Percentiles rank a stretch among this genome's conserved stretches.
These are phyloP conservation scores for Medakamo hakoo DNA, from an alignment of 139 green algal species.

Conservation along the genomic window DNA sequence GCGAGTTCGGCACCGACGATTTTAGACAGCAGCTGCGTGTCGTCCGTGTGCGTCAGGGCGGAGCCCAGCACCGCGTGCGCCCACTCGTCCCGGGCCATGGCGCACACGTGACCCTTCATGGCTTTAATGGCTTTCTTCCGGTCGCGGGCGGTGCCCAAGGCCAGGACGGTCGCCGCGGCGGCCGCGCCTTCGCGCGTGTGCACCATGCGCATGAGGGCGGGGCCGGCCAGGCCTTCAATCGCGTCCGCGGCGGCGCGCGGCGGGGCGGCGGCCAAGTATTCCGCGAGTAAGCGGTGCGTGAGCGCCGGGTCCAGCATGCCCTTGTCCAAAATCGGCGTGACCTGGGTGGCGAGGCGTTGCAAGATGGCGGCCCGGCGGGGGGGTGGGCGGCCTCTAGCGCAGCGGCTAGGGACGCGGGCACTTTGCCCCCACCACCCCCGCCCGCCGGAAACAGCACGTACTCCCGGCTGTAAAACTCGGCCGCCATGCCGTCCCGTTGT, in stretches of 20 bases:
- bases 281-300: constrained; percentile 64
- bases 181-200: constrained; percentile 68
- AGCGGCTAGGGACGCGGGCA: constrained; percentile 28
- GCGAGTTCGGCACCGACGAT: constrained; percentile 47
- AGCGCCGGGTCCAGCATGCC: constrained; percentile 61
- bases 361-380: constrained; percentile 36
- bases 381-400: constrained; percentile 25
- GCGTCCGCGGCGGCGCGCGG: constrained; percentile 48
- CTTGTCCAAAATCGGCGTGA: constrained; percentile 75
- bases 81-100: constrained; percentile 65
- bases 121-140: constrained; percentile 60
- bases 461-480: constrained; percentile 66
- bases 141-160: constrained; percentile 55
- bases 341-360: constrained; percentile 23
- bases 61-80: constrained; percentile 48
- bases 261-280: constrained; percentile 55
- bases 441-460: constrained; percentile 41
- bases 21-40: constrained; percentile 67
- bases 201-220: constrained; percentile 67
- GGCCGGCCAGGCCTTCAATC: constrained; percentile 48
- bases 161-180: constrained; percentile 48
- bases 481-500: constrained; percentile 46
- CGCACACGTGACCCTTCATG: constrained; percentile 57
- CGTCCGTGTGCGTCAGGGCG: constrained; percentile 54
- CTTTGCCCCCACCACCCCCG: not conserved